These are phyloP conservation scores for Lodderomyces theae DNA, from an alignment of 1,139 yeast genomes.

Conservation along the genomic window DNA sequence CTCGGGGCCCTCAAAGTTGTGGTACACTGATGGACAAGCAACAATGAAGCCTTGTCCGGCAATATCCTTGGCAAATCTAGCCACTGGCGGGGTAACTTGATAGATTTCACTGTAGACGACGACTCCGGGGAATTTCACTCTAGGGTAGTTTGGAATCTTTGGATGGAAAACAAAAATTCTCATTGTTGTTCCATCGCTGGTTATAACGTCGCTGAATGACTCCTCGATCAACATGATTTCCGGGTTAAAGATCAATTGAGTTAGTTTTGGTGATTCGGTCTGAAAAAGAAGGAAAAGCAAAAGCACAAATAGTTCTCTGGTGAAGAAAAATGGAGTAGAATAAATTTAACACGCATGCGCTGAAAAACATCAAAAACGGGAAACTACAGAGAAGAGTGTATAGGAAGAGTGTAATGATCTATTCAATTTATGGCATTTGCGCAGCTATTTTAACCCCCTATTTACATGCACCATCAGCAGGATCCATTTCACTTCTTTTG, in stretches of 20 bases:
- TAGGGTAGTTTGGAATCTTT: constrained; percentile 65
- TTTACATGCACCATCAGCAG: no score
- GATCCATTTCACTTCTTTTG: constrained; percentile 19
- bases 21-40: constrained; percentile 76
- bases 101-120: constrained; percentile 74
- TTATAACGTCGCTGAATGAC: constrained; percentile 59
- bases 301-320: background rate
- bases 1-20: constrained; percentile 63
- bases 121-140: constrained; percentile 78
- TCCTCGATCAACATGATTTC: constrained; percentile 66
- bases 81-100: constrained; percentile 78
- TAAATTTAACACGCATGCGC: no score
- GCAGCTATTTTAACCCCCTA: no score
- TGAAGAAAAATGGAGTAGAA: no score
- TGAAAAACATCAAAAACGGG: no score
- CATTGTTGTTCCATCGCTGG: constrained; percentile 66
- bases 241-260: background rate
- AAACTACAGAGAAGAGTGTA: no score
- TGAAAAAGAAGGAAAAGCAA: background rate
- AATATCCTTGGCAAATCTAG: constrained; percentile 72
- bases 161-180: constrained; percentile 69
- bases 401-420: no score
- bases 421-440: no score
- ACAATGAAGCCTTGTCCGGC: constrained; percentile 80
- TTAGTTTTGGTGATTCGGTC: background rate